Base-by-base conservation (phyloP, 23 red algal genomes). In the Rhodosorus marinus region DNA sequence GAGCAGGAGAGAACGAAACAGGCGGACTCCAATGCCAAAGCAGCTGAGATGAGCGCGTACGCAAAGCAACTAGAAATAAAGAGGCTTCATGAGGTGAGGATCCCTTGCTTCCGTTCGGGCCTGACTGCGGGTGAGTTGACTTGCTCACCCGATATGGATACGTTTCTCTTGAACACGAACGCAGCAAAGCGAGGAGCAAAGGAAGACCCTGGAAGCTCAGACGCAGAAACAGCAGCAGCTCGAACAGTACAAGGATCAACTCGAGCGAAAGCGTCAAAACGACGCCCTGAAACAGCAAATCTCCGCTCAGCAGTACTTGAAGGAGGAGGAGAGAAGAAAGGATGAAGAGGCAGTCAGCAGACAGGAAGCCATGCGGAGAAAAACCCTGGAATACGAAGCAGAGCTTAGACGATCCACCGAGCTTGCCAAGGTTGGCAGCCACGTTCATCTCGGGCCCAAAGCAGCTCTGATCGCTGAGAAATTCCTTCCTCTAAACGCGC, bases 1-100 rank as follows among this genome's bases (percentile, higher is more conserved):
- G 66, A 83, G 67, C 78, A 83, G 26, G 78, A 83, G 49, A 33
- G 24, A 8, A 55, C 78, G 8, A 83, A 83, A 61, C 78, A 83
- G 49, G 31, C 66, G 8, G 78, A 83, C 48, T 31, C 57, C 20
- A 53, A 64, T 29, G 46, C 66, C 32, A 72, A 72, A 14, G 48
- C 59, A 0, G 49, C 65, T 1, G 78, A 83, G 51, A 34, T 71
- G 19, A 49, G 62, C 27, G 78, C 78, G 8, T 72, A 52, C 36
- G 65, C 69, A 35, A 55, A 67, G 38, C 78, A 83, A 47, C 54
- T 66, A 22, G 65, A 68, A n/a, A 58, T 59, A 7, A 62, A 83
- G 66, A 64, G 70, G 31, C 66, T 83, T 4, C 67, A 72, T 23
- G 47, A 66, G 30, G 65, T 65, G n/a, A n/a, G n/a, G n/a, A n/a